These are phyloP conservation scores for Pichia cabralensis DNA, from an alignment of 805 yeast species.

Conservation along the genomic window DNA sequence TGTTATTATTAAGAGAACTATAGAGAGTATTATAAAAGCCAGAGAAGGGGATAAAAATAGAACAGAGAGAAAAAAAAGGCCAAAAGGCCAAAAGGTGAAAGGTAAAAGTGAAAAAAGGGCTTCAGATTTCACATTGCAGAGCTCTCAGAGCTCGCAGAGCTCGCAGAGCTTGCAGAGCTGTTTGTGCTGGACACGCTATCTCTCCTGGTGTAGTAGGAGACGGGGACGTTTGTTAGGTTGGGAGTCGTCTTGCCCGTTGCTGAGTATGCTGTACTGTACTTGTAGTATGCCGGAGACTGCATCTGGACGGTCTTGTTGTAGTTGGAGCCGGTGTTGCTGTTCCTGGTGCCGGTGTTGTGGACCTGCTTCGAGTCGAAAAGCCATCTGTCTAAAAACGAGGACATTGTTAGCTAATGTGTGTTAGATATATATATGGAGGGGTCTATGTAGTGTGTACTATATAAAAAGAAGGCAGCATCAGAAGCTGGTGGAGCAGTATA, in stretches of 20 bases:
- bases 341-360: conserved; percentile 4
- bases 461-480: too few species aligned
- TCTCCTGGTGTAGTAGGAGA: conserved; percentile 16
- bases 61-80: too few species aligned
- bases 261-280: too few species aligned
- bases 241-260: conserved; percentile 15
- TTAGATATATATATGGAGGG: not conserved
- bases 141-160: not conserved
- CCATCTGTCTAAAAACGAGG: conserved; percentile 28
- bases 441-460: not conserved
- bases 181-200: conserved; percentile 1
- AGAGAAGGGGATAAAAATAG: too few species aligned
- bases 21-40: too few species aligned
- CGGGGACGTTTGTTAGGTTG: conserved; percentile 24
- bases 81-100: too few species aligned
- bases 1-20: too few species aligned
- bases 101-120: not conserved
- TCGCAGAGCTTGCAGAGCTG: not conserved
- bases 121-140: not conserved
- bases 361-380: too few species aligned
- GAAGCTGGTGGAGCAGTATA: too few species aligned
- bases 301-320: conserved; percentile 6
- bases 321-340: conserved; percentile 19
- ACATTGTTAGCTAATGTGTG: conserved; percentile 13
- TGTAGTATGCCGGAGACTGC: too few species aligned